Base-by-base conservation (phyloP, 306 rosid species). In the Pyrus betulifolia region DNA sequence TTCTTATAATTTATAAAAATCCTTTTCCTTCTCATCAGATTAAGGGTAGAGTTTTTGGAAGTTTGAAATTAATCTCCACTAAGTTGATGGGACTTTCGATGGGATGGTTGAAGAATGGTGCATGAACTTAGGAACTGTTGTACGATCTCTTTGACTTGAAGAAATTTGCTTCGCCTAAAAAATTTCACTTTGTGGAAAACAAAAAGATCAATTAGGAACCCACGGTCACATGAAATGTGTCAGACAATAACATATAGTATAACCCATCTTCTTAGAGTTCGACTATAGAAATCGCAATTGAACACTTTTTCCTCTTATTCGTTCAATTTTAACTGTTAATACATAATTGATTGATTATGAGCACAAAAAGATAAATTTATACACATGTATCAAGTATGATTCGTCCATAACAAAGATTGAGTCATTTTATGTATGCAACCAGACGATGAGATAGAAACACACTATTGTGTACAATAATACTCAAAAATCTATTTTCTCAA, bases 191-290 rank as follows among this genome's bases (percentile, higher is more conserved):
- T 74, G 57, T 67, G 75, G 49, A 59, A 75, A 79, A 74, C 77
- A 44, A 86, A 78, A 81, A 27, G 79, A 66, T 58, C 67, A 70
- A 57, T 22, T 45, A 17, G 80, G 82, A 89, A 81, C 85, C 90
- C 97, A 90, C 89, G 23, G 3, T 83, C 97, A 93, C 96, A 88
- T 93, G 97, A 85, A 74, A 87, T 81, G 25, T 87, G 96, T 88
- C 98, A 88, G 98, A 71, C 4, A 71, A 38, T 28, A 19, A 21
- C 58, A 22, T 10, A 49, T 49, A 46, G 61, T 12, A 44, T 31
- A 55, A 28, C 27, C 10, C 55, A 49, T 49, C 44, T 35, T 67
- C 45, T 11, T 22, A 27, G 67, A 14, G 35, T 61, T 38, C 74
- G 18, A 46, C 45, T 2, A 9, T 42, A 38, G 9, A 38, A 38